Percentiles rank a stretch among this genome's conserved stretches.
phyloP scores from a whole-genome alignment of 805 yeast genomes.

The Jamesozyma rosinii region DNA sequence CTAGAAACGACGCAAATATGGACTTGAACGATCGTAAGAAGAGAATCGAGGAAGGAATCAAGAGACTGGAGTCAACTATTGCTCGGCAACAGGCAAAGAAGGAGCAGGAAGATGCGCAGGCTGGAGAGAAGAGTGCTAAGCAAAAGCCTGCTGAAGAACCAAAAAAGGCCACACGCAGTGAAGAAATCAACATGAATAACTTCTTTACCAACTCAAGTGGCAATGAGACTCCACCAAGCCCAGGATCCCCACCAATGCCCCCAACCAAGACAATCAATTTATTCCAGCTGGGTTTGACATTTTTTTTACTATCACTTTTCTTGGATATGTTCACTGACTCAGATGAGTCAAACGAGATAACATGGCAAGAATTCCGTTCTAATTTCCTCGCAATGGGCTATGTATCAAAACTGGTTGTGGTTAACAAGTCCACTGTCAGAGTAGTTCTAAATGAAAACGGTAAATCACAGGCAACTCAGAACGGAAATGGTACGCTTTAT shows the following conservation, averaged over 20 bases:
- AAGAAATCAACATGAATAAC: constrained; percentile 1
- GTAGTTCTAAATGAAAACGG: constrained; percentile 59
- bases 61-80: constrained; percentile 20
- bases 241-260: constrained; percentile 23
- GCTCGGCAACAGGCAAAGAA: constrained; percentile 13
- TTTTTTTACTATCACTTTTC: constrained; percentile 27
- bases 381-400: constrained; percentile 66
- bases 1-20: constrained; percentile 16
- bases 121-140: background rate
- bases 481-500: constrained; percentile 33
- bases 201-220: background rate
- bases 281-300: constrained; percentile 29
- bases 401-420: constrained; percentile 64
- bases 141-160: background rate
- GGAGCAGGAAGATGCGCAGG: background rate
- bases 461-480: constrained; percentile 35
- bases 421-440: constrained; percentile 67
- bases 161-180: background rate
- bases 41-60: constrained; percentile 20
- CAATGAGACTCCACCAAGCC: constrained; percentile 4
- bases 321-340: constrained; percentile 25
- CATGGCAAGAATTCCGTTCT: constrained; percentile 86
- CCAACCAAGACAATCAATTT: constrained; percentile 29
- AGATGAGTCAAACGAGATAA: constrained; percentile 45
- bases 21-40: constrained; percentile 17